phyloP scores from a whole-genome alignment of 2,329 filamentous ascomycete species.

The Diaporthe destruens region DNA sequence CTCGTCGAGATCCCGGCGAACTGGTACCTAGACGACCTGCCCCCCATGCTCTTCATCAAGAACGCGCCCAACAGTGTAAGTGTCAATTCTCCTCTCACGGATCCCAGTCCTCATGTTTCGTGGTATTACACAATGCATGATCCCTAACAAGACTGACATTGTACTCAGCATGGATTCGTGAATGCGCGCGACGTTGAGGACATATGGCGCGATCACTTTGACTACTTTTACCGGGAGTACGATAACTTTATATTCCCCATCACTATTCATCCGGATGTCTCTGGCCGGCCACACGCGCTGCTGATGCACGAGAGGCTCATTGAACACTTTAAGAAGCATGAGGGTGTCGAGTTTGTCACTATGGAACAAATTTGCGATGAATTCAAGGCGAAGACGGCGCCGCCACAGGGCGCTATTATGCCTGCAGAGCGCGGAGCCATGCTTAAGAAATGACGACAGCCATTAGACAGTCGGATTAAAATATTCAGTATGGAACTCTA shows the following conservation, averaged over 20 bases:
- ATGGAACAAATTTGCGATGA: constrained; percentile 80
- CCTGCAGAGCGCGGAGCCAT: constrained; percentile 68
- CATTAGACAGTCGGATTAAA: not conserved
- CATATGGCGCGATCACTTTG: constrained; percentile 75
- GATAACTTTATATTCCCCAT: constrained; percentile 84
- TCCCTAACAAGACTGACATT: no score
- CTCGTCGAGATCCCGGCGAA: constrained; percentile 73
- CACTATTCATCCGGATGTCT: constrained; percentile 81
- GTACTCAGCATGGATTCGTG: constrained; percentile 62
- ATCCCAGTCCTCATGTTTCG: no score
- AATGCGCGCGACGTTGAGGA: constrained; percentile 71
- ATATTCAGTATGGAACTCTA: not conserved
- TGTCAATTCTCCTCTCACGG: no score
- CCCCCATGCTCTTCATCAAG: constrained; percentile 78
- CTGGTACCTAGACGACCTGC: constrained; percentile 73
- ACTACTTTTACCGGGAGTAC: constrained; percentile 82
- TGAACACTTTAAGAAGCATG: constrained; percentile 69
- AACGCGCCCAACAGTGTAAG: constrained; percentile 63
- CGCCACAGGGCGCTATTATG: constrained; percentile 70
- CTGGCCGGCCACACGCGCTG: constrained; percentile 76
- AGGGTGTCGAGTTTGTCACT: constrained; percentile 74
- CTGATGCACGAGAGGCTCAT: constrained; percentile 65
- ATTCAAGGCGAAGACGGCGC: constrained; percentile 75
- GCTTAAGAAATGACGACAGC: constrained; percentile 54
- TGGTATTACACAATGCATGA: no score